Evolutionary conservation across 2,329 filamentous ascomycete species (phyloP).

Genomic region (Aspergillus hiratsukae): DNA sequence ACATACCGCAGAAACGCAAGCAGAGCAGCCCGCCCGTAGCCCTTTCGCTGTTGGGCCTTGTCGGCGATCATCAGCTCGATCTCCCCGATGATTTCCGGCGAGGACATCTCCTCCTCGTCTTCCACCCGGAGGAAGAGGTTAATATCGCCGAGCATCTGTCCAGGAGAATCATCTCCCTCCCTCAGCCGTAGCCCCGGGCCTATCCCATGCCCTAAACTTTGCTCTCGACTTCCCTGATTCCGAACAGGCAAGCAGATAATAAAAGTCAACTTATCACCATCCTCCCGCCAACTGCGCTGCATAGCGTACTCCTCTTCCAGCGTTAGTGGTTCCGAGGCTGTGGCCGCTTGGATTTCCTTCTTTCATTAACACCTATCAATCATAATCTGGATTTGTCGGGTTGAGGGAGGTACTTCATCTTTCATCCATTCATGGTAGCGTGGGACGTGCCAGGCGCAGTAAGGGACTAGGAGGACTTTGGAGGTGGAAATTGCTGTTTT

Average conservation of each 20-base stretch:
- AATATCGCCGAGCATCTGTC: slow-evolving; percentile 66
- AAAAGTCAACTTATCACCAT: slow-evolving; percentile 86
- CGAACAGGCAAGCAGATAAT: slow-evolving; percentile 67
- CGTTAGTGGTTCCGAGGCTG: slow-evolving; percentile 78
- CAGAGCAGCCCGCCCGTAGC: slow-evolving; percentile 63
- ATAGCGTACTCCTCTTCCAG: slow-evolving; percentile 83
- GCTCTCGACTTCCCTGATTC: neutral
- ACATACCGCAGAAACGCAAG: slow-evolving; percentile 68
- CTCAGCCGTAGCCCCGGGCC: neutral
- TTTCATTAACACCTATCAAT: slow-evolving; percentile 5
- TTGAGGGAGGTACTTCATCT: slow-evolving; percentile 52
- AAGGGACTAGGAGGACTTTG: slow-evolving; percentile 73
- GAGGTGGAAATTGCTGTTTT: slow-evolving; percentile 61
- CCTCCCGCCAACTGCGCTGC: slow-evolving; percentile 79
- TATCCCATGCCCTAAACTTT: neutral
- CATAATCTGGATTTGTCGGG: too few species aligned
- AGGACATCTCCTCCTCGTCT: slow-evolving; percentile 49
- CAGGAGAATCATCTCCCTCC: slow-evolving; percentile 51
- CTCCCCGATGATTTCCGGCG: slow-evolving; percentile 21
- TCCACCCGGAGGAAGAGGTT: slow-evolving; percentile 71
- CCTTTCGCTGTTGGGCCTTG: slow-evolving; percentile 52
- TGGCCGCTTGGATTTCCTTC: slow-evolving; percentile 70
- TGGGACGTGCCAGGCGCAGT: slow-evolving; percentile 73
- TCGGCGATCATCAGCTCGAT: slow-evolving; percentile 14
- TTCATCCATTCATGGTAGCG: slow-evolving; percentile 92